Percentiles rank a stretch among this genome's conserved stretches.
These are phyloP conservation scores for Lasiosphaeriaceae sp. DNA, from an alignment of 495 filamentous ascomycete genomes.

Conservation along the genomic window DNA sequence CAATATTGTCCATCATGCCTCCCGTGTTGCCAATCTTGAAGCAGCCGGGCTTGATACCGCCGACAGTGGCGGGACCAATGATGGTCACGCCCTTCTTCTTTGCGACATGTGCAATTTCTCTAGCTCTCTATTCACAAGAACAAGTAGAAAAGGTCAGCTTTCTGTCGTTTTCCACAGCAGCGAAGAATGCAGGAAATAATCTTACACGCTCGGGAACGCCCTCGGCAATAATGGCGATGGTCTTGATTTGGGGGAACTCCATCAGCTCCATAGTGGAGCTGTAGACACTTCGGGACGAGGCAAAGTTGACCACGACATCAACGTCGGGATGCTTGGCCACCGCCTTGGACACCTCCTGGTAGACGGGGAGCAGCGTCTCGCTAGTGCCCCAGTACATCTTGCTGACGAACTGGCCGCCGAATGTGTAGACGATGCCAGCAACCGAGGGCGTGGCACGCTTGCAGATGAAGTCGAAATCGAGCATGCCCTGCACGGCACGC, in stretches of 20 bases:
- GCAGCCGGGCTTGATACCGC: conserved; percentile 98
- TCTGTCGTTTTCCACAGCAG: not conserved
- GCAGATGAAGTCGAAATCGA: conserved; percentile 99
- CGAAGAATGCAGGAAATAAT: not conserved
- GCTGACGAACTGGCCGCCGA: conserved; percentile 99
- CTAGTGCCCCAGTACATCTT: conserved; percentile 99
- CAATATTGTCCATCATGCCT: conserved; percentile 99
- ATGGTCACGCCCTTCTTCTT: conserved; percentile 98
- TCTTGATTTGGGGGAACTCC: conserved; percentile 94
- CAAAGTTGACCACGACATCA: conserved; percentile 98
- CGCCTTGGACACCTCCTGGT: conserved; percentile 91
- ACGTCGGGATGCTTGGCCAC: conserved; percentile 96
- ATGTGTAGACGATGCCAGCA: conserved; percentile 99
- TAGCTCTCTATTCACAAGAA: conserved; percentile 62
- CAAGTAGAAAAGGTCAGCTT: conserved; percentile 8
- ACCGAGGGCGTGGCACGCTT: conserved; percentile 95
- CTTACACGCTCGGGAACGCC: conserved; percentile 96
- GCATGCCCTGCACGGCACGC: conserved; percentile 97
- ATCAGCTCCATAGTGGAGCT: conserved; percentile 97
- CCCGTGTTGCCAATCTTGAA: conserved; percentile 99
- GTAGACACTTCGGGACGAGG: conserved; percentile 97
- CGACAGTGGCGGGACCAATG: conserved; percentile 96
- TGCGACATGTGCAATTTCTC: conserved; percentile 93
- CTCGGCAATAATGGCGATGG: conserved; percentile 98
- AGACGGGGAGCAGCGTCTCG: conserved; percentile 97